Percentiles rank a stretch among this genome's conserved stretches.
phyloP scores from a whole-genome alignment of 2,329 filamentous ascomycete genomes.

The Byssochlamys sp. region DNA sequence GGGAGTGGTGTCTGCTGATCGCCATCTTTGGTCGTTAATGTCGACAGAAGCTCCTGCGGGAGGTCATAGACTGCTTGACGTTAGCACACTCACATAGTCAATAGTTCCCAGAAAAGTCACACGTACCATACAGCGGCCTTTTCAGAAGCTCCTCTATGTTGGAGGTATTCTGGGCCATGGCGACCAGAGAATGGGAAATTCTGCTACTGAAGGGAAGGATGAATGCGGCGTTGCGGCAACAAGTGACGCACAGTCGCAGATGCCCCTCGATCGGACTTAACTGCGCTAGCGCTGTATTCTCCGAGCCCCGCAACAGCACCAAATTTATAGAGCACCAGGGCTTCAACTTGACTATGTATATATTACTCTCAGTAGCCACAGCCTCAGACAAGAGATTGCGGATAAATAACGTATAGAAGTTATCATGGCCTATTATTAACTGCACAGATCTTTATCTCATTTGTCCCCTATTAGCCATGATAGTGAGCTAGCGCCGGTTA shows the following conservation, averaged over 20 bases:
- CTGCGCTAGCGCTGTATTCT: not conserved
- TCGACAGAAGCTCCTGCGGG: constrained; percentile 61
- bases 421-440: no score
- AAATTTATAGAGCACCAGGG: not conserved
- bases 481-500: not conserved
- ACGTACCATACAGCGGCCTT: constrained; percentile 42
- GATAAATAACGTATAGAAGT: no score
- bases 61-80: constrained; percentile 64
- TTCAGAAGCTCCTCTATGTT: constrained; percentile 34
- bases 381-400: no score
- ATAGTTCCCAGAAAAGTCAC: not conserved
- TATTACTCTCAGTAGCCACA: not conserved
- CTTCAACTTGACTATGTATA: not conserved
- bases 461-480: not conserved
- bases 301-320: not conserved
- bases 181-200: not conserved
- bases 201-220: not conserved
- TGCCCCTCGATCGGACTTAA: not conserved
- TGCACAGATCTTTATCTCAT: no score
- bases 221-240: not conserved
- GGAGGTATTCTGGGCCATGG: constrained; percentile 6
- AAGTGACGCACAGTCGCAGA: not conserved
- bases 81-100: constrained; percentile 4
- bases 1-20: constrained; percentile 19
- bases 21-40: constrained; percentile 51